phyloP scores from a whole-genome alignment of 305 asterid genomes.

The Plantago rigida region DNA sequence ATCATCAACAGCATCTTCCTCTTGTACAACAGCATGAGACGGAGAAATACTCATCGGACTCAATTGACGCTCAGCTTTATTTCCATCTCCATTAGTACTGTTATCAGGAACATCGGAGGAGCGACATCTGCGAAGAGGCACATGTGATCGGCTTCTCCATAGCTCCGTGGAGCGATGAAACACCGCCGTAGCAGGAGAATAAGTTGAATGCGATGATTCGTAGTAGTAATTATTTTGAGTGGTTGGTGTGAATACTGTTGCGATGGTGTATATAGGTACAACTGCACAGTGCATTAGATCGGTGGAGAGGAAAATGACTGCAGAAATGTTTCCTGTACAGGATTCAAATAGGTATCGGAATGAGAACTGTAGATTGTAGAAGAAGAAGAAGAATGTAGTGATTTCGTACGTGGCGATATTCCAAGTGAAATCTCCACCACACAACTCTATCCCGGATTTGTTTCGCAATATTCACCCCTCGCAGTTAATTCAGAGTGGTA shows the following conservation, averaged over 20 bases:
- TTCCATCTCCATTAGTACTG: neutral
- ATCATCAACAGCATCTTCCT: neutral
- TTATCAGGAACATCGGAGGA: neutral
- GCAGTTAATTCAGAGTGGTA: too few relatives aligned
- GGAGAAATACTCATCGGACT: neutral
- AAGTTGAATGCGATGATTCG: neutral
- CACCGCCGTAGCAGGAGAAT: neutral
- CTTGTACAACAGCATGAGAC: neutral
- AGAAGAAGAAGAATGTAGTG: too few relatives aligned
- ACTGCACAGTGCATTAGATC: conserved; percentile 6
- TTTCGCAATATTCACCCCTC: too few relatives aligned
- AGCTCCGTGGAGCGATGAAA: neutral
- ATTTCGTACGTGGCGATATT: conserved; percentile 11
- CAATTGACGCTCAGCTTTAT: neutral
- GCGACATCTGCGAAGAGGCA: neutral
- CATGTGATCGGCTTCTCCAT: neutral
- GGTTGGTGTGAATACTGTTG: neutral
- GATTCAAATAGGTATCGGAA: neutral
- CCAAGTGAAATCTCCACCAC: conserved; percentile 5
- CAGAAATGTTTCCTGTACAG: too few relatives aligned
- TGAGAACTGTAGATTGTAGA: neutral
- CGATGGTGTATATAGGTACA: neutral
- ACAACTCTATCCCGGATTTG: neutral
- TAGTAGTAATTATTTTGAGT: neutral
- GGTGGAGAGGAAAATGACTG: too few relatives aligned